These are phyloP conservation scores for Calonectria pseudoreteaudii DNA, from an alignment of 2,329 filamentous ascomycete genomes.

Conservation along the genomic window DNA sequence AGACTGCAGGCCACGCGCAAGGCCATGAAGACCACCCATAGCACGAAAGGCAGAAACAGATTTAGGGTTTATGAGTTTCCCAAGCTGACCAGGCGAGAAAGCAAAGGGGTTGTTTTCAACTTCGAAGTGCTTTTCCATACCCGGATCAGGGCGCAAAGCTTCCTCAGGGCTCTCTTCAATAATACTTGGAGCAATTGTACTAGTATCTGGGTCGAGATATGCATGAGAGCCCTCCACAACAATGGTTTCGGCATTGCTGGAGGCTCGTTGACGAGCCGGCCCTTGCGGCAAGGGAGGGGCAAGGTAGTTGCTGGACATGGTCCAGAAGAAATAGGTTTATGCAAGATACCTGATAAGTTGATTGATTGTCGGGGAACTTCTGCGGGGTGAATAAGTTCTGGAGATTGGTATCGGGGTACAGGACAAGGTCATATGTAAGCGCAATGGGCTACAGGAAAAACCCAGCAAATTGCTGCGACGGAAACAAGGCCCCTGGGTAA, in stretches of 20 bases:
- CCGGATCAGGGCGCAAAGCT: constrained; percentile 74
- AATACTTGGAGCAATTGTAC: background rate
- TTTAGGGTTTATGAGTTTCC: constrained; percentile 88
- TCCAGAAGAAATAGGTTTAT: background rate
- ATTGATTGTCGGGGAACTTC: background rate
- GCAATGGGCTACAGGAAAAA: background rate
- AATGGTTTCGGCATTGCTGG: background rate
- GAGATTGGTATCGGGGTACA: background rate
- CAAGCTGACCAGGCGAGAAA: constrained; percentile 82
- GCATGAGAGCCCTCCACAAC: background rate
- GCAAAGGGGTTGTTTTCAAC: constrained; percentile 85
- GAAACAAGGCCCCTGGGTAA: background rate
- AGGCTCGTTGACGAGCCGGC: background rate
- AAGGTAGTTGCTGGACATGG: background rate
- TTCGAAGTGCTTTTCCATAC: constrained; percentile 76
- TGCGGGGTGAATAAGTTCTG: background rate
- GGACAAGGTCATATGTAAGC: background rate
- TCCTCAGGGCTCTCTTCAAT: constrained; percentile 13
- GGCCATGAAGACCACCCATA: constrained; percentile 77
- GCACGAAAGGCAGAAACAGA: constrained; percentile 82
- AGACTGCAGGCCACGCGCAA: constrained; percentile 80
- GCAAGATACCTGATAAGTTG: background rate
- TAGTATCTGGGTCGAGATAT: background rate
- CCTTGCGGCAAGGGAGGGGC: background rate
- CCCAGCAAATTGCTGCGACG: background rate